phyloP scores from a whole-genome alignment of 805 yeast species.

The Yamadazyma akitaensis region DNA sequence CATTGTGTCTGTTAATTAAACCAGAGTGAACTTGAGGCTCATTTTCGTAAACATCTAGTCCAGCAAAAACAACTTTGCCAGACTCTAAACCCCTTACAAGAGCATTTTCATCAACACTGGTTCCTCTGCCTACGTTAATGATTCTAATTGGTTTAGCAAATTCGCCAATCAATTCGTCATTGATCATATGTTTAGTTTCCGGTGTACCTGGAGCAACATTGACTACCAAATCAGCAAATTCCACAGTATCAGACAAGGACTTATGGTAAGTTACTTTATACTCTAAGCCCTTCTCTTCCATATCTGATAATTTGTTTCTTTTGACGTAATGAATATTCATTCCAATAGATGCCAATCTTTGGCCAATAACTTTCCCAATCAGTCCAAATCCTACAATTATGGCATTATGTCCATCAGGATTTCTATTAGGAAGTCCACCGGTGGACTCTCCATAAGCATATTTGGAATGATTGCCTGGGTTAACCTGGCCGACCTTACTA shows the following conservation, averaged over 20 bases:
- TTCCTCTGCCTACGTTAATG: constrained; percentile 75
- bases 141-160: constrained; percentile 56
- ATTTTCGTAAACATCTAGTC: constrained; percentile 66
- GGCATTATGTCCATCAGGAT: constrained; percentile 57
- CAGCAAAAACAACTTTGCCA: constrained; percentile 63
- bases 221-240: constrained; percentile 55
- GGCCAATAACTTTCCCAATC: constrained; percentile 66
- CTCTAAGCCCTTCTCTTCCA: constrained; percentile 35
- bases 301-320: constrained; percentile 40
- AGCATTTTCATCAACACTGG: constrained; percentile 64
- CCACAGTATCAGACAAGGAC: constrained; percentile 29
- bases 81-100: constrained; percentile 55
- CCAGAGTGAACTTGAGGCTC: constrained; percentile 58
- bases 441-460: constrained; percentile 44
- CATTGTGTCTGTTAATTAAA: constrained; percentile 56
- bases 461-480: constrained; percentile 11
- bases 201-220: constrained; percentile 65
- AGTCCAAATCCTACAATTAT: constrained; percentile 73
- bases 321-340: constrained; percentile 64
- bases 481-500: constrained; percentile 23
- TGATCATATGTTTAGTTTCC: constrained; percentile 54
- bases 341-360: constrained; percentile 54
- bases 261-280: constrained; percentile 43
- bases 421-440: constrained; percentile 42
- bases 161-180: constrained; percentile 42